phyloP scores from a whole-genome alignment of 179 eudicot species.

The Camellia oleifera region DNA sequence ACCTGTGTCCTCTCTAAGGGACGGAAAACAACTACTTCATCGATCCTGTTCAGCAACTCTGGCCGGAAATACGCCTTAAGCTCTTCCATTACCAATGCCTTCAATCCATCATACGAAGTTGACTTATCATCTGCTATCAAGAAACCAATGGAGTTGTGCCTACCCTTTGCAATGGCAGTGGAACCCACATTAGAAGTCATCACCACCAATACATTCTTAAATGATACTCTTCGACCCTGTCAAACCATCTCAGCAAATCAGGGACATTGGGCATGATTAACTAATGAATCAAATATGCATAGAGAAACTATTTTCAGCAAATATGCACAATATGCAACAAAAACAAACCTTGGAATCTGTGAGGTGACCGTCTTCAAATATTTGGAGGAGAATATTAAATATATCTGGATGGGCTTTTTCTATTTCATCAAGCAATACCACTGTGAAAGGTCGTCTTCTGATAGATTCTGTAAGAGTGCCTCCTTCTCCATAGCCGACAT shows the following conservation, averaged over 20 bases:
- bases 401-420: slow-evolving; percentile 60
- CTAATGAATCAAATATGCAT: not conserved
- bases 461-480: slow-evolving; percentile 58
- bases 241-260: slow-evolving; percentile 6
- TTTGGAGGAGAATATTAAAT: slow-evolving; percentile 54
- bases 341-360: slow-evolving; percentile 56
- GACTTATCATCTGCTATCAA: slow-evolving; percentile 32
- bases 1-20: slow-evolving; percentile 56
- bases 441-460: slow-evolving; percentile 45
- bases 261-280: not conserved
- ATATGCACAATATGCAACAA: not conserved
- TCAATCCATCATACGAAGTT: slow-evolving; percentile 49
- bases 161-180: slow-evolving; percentile 49
- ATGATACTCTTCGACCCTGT: slow-evolving; percentile 60
- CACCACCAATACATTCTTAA: slow-evolving; percentile 55
- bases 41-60: slow-evolving; percentile 59
- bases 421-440: slow-evolving; percentile 53
- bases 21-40: slow-evolving; percentile 60
- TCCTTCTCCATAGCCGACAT: slow-evolving; percentile 61
- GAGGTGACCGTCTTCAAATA: slow-evolving; percentile 61
- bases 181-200: slow-evolving; percentile 65
- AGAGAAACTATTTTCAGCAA: not conserved
- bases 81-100: slow-evolving; percentile 48
- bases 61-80: slow-evolving; percentile 55
- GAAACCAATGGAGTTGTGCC: slow-evolving; percentile 45